Evolutionary conservation across 2,329 filamentous ascomycete species (phyloP).

Genomic region (Pseudogymnoascus sp.): DNA sequence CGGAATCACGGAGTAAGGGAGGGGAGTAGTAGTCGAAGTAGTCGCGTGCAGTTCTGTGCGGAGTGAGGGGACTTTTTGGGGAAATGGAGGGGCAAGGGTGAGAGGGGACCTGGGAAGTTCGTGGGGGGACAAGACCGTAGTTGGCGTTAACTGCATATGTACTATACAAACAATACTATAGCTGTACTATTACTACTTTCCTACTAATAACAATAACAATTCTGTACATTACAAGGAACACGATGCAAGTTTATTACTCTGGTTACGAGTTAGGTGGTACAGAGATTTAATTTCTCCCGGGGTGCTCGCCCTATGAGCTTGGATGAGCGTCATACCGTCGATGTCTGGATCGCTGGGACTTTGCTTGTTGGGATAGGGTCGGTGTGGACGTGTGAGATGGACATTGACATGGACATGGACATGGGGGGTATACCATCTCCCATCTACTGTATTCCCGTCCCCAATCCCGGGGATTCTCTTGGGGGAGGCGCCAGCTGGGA

Average conservation of each 20-base stretch:
- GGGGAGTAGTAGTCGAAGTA: not conserved
- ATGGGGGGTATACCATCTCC: not conserved
- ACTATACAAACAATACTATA: not conserved
- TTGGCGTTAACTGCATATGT: not conserved
- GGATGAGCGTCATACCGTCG: not conserved
- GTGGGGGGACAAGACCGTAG: not conserved
- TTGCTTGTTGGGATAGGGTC: slow-evolving; percentile 1
- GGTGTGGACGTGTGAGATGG: not conserved
- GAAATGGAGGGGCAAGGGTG: not conserved
- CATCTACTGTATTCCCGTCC: not conserved
- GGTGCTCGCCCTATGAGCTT: not conserved
- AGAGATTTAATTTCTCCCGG: not conserved
- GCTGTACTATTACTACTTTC: too few species aligned
- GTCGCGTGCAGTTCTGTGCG: not conserved
- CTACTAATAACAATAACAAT: too few species aligned
- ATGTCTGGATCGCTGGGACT: not conserved
- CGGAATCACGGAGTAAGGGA: not conserved
- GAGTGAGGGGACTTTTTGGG: not conserved
- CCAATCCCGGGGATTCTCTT: not conserved
- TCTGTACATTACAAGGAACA: not conserved
- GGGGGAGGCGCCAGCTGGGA: not conserved
- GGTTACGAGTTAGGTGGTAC: not conserved
- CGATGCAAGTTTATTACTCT: slow-evolving; percentile 4
- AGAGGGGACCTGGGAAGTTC: not conserved
- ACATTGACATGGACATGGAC: not conserved